phyloP scores from a whole-genome alignment of 148 eudicot genomes.

The Drosera capensis region DNA sequence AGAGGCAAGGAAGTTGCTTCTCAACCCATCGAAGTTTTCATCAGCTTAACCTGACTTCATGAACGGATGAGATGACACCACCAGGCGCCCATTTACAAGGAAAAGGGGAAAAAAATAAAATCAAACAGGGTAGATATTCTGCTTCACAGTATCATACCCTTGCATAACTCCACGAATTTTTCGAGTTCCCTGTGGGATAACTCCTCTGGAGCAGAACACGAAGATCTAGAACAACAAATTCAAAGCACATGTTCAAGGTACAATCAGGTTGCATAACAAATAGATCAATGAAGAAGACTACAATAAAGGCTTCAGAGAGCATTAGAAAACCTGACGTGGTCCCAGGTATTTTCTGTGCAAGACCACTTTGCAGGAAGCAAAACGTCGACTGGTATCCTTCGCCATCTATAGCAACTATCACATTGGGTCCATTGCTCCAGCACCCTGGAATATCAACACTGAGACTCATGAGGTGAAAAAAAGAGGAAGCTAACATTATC shows the following conservation, averaged over 20 bases:
- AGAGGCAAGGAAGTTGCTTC: too few relatives aligned
- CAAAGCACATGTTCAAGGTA: too few relatives aligned
- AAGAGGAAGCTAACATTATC: too few relatives aligned
- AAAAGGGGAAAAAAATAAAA: too few relatives aligned
- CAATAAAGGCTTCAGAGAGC: neutral
- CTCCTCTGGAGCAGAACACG: slow-evolving; percentile 53
- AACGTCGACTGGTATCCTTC: slow-evolving; percentile 51
- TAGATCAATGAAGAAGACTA: too few relatives aligned
- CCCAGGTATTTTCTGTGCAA: slow-evolving; percentile 54
- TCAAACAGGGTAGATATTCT: too few relatives aligned
- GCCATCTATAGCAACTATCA: slow-evolving; percentile 61
- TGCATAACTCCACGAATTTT: slow-evolving; percentile 23
- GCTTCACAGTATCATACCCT: slow-evolving; percentile 34
- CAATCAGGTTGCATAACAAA: neutral
- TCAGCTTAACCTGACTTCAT: too few relatives aligned
- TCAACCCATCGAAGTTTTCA: too few relatives aligned
- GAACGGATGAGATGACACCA: too few relatives aligned
- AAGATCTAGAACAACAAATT: slow-evolving; percentile 32
- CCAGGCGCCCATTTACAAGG: too few relatives aligned
- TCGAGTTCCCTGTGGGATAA: slow-evolving; percentile 40
- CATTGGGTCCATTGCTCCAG: slow-evolving; percentile 74
- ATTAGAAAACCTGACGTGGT: slow-evolving; percentile 33
- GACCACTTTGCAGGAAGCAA: slow-evolving; percentile 66
- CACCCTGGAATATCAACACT: slow-evolving; percentile 21
- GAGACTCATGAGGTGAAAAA: too few relatives aligned